phyloP scores from a whole-genome alignment of 2,329 filamentous ascomycete species.

The Pseudocercospora fuligena region DNA sequence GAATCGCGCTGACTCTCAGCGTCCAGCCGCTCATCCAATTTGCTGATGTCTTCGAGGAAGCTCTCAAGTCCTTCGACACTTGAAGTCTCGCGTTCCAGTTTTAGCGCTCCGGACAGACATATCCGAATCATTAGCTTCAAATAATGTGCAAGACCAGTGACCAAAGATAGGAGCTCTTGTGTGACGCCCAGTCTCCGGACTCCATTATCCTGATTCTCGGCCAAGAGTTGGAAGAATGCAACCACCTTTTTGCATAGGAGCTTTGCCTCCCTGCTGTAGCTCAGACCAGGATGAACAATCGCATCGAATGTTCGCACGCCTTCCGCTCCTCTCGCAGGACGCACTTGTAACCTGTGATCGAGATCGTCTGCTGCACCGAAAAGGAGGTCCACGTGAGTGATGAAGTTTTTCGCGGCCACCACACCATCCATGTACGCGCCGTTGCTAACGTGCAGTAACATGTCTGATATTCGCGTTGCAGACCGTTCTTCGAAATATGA shows the following conservation, averaged over 20 bases:
- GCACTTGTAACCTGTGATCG: conserved; percentile 70
- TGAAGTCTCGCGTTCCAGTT: conserved; percentile 82
- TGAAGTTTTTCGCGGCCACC: conserved; percentile 92
- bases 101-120: conserved; percentile 89
- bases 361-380: conserved; percentile 88
- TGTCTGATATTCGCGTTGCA: conserved; percentile 97
- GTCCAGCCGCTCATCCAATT: conserved; percentile 77
- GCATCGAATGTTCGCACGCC: conserved; percentile 39
- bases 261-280: conserved; percentile 95
- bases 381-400: conserved; percentile 90
- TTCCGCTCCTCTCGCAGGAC: conserved; percentile 41
- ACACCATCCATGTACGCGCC: conserved; percentile 95
- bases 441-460: conserved; percentile 98
- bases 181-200: conserved; percentile 91
- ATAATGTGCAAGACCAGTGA: conserved; percentile 95
- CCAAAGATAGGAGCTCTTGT: conserved; percentile 94
- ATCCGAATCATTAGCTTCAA: conserved; percentile 97
- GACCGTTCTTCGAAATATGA: conserved; percentile 98
- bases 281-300: conserved; percentile 66
- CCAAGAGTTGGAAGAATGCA: conserved; percentile 92
- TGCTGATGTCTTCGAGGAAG: conserved; percentile 82
- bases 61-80: conserved; percentile 75
- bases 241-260: conserved; percentile 99
- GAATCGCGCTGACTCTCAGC: conserved; percentile 64
- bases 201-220: conserved; percentile 91